Percentiles rank a stretch among this genome's conserved stretches.
phyloP scores from a whole-genome alignment of 139 green algal species.

The Chlamydomonas urium region DNA sequence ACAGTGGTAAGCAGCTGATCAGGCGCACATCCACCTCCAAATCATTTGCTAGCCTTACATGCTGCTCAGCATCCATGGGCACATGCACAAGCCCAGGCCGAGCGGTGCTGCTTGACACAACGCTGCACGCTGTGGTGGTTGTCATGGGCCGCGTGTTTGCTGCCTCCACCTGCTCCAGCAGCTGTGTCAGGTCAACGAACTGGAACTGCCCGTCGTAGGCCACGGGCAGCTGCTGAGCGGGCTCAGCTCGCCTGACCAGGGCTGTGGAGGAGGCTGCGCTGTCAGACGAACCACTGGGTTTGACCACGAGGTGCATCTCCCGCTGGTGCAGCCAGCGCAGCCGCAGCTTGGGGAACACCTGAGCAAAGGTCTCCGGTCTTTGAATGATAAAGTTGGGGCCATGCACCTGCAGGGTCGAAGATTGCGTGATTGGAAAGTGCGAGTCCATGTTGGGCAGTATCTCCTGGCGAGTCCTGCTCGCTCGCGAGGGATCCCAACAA shows the following conservation, averaged over 20 bases:
- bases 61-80: neutral
- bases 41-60: neutral
- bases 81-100: neutral
- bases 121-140: neutral
- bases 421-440: neutral
- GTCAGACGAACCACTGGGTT: neutral
- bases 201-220: neutral
- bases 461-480: too few relatives aligned
- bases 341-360: conserved; percentile 10
- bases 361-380: neutral
- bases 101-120: too few relatives aligned
- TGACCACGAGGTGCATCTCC: neutral
- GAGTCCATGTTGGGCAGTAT: neutral
- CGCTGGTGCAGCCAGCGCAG: conserved; percentile 4
- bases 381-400: conserved; percentile 13
- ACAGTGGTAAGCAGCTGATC: neutral
- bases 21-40: neutral
- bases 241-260: neutral
- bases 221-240: neutral
- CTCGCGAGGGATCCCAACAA: neutral
- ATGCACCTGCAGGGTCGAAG: neutral
- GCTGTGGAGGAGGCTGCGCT: neutral
- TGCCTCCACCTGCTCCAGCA: neutral
- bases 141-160: neutral
- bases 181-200: neutral